phyloP scores from a whole-genome alignment of 768 basidiomycete species.

The Leccinum pellstonianum region DNA sequence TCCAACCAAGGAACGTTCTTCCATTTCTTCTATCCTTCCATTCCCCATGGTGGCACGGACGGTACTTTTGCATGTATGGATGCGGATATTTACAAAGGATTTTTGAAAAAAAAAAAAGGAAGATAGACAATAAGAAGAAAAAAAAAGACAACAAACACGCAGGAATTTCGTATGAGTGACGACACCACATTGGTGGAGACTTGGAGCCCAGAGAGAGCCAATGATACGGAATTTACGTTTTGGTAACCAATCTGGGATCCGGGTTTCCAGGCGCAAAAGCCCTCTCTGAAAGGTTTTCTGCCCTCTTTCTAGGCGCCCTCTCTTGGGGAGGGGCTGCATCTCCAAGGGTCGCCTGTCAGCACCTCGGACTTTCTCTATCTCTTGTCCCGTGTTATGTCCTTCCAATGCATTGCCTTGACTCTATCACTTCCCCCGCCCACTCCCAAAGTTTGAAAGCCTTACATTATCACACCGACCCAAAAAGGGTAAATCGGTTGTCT shows the following conservation, averaged over 20 bases:
- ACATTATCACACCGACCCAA: background rate
- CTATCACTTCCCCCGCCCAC: background rate
- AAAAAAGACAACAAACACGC: background rate
- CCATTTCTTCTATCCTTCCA: slow-evolving; percentile 1
- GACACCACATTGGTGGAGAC: background rate
- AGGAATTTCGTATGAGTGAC: background rate
- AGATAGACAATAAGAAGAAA: background rate
- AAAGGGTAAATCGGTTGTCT: slow-evolving; percentile 12
- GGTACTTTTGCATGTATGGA: background rate
- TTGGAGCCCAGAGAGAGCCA: background rate
- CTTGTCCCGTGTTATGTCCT: background rate
- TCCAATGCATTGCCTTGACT: slow-evolving; percentile 5
- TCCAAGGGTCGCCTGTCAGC: background rate
- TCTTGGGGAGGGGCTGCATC: background rate
- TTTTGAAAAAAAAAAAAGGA: background rate
- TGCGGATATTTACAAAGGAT: background rate
- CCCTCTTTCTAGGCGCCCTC: background rate
- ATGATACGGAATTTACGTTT: background rate
- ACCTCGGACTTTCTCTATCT: background rate
- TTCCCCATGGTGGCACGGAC: slow-evolving; percentile 7
- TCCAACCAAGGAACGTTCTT: background rate
- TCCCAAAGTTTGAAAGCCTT: background rate
- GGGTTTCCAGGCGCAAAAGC: background rate
- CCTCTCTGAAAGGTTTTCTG: background rate
- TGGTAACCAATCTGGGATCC: slow-evolving; percentile 12